Evolutionary conservation across 345 rosid species (phyloP), one percentile per base, ranked within the genome.

Genomic region (Pugionium dolabratum): DNA sequence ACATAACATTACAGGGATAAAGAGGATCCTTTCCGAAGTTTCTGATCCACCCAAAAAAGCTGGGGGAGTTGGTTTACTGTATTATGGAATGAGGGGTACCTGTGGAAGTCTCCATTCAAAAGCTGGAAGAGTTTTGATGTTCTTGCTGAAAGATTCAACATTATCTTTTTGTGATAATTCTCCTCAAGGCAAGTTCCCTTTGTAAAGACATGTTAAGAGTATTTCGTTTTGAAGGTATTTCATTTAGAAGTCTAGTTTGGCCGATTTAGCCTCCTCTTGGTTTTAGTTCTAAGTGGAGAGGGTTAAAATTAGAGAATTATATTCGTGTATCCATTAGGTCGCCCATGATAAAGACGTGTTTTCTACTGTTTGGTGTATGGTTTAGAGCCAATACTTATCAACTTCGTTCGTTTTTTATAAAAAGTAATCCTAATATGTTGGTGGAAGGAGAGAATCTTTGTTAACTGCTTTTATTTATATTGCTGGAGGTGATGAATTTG

Each of bases 61-160:
- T 72, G 97, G 92, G 41, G 90, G 58, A 33, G 78, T 79, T 84
- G 76, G 85, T 58, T 68, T 94, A 51, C 78, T 94, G 64, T 84
- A 69, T 74, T 74, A 86, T 83, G 75, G 72, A 64, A 83, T 86
- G 92, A 82, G 80, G 63, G 92, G 90, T 75, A 76, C 78, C 55
- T 73, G 76, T 44, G 75, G 79, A 44, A 78, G 74, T 71, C 76
- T 88, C 58, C 95, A 90, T 71, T 90, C 97, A 58, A 83, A 74
- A 77, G 93, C 91, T 52, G 79, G 76, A 54, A 59, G 69, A 43
- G 78, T 80, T 67, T 69, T 90, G 69, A 61, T 61, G 60, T 64
- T 83, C 60, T 72, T 88, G 81, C 66, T 80, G 76, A 80, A 76
- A 63, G 71, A 78, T 43, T 81, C 85, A 39, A 71, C 83, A 48